Base-by-base conservation (phyloP, 2,329 filamentous ascomycete genomes). In the Penicillium sp. region DNA sequence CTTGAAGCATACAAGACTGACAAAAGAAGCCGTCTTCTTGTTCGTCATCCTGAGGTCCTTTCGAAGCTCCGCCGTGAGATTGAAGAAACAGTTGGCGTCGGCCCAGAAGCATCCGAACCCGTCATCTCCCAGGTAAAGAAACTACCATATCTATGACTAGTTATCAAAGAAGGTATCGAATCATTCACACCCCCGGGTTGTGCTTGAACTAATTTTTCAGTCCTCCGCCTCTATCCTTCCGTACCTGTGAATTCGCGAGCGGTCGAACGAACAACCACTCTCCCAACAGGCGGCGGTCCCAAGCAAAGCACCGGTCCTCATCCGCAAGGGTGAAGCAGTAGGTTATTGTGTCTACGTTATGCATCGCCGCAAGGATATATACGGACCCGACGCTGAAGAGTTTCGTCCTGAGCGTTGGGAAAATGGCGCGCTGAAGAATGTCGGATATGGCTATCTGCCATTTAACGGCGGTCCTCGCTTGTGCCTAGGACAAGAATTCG, bases 221-320 rank as follows among this genome's bases (percentile, higher is more conserved):
- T 37, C 16, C 61, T 77, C 24, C 70, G 75, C 13, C 57, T 76
- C 1, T 73, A 75, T 51, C 69, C 74, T 1, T 64, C 68, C 4
- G 73, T 78, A 4, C 75, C 75, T 1, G 53, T 72, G 28, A 79
- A 78, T 51, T 58, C 63, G 16, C 67, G 72, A 21, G 57, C 63
- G 13, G 68, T 71, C 3, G 58, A 66, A 16, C 56, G 55, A 16
- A 73, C 72, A 33, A 77, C 75, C 3, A 68, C 67, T 3, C 60
- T 77, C 48, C 73, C 72, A 11, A 58, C 54, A 8, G 69, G 87
- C 54, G 87, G 86, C 48, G 87, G 87, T 0, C 79, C 82, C 1
- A 82, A 87, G 67, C 65, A 62, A 63, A 2, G 55, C 60, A 1
- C 69, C 69, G 9, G 60, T 73, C 6, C 62, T 67, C 21, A 56